phyloP scores from a whole-genome alignment of 176 grass and related monocot genomes.

The Typha latifolia region DNA sequence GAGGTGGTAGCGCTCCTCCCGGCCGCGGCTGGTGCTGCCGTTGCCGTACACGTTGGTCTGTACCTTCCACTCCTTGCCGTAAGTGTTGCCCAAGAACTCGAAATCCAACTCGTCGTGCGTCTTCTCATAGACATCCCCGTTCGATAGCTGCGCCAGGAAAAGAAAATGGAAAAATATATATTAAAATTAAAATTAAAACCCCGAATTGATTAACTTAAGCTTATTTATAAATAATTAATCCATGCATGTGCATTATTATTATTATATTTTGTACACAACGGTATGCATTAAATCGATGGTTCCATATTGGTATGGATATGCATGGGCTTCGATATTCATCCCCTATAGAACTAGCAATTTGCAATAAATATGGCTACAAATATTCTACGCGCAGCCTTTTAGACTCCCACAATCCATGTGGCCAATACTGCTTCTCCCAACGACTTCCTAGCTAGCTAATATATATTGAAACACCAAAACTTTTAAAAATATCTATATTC shows the following conservation, averaged over 20 bases:
- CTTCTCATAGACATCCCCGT: conserved; percentile 42
- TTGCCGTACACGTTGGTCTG: conserved; percentile 91
- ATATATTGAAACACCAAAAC: too few species aligned
- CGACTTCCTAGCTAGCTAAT: too few species aligned
- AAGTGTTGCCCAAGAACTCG: conserved; percentile 68
- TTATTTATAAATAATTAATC: too few species aligned
- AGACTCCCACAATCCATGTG: too few species aligned
- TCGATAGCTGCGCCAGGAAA: conserved; percentile 50
- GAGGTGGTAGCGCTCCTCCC: conserved; percentile 77
- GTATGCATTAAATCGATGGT: background rate
- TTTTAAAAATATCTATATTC: too few species aligned
- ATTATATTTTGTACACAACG: background rate
- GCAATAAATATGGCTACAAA: too few species aligned
- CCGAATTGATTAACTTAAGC: too few species aligned
- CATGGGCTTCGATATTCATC: background rate
- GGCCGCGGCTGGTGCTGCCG: conserved; percentile 63
- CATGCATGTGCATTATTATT: background rate
- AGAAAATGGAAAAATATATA: too few species aligned
- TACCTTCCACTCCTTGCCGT: conserved; percentile 51
- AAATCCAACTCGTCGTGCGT: conserved; percentile 88
- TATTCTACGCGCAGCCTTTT: too few species aligned
- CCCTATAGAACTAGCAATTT: background rate
- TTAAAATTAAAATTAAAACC: too few species aligned
- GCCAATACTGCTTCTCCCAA: too few species aligned
- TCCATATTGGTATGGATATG: background rate